Base-by-base conservation (phyloP, 805 yeast species). In the Nakazawaea ambrosiae region DNA sequence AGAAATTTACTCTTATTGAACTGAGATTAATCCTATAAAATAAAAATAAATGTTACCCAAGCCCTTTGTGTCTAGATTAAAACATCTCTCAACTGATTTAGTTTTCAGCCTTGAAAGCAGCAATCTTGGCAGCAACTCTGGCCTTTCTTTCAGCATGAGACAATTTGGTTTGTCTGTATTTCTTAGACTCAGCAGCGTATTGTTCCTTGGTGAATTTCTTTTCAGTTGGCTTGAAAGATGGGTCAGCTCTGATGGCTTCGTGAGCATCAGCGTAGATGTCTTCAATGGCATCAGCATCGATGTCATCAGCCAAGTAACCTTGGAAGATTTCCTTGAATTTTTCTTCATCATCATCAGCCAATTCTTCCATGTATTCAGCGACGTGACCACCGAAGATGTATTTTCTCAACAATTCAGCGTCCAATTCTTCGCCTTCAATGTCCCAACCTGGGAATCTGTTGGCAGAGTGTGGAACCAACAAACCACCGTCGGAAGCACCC, bases 401-500 rank as follows among this genome's bases (percentile, higher is more conserved):
- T 74, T 86, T 87, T 87, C 97, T 87, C 70, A 92, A 81, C 56
- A 79, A 70, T 66, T 92, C 98, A 60, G 96, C 87, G 66, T 92
- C 98, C 60, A 92, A 81, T 76, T 92, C 98, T 78, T 92, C 96
- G 60, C 82, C 63, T 78, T 92, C 98, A 61, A 90, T 86, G 72
- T 92, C 98, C 95, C 90, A 92, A 76, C 98, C 98, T 73, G 98
- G 98, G 96, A 89, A 92, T 83, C 98, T 89, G 81, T 89, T 89
- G 65, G 95, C 85, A 58, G 95, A 87, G 89, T 92, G 98, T 57
- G 98, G 98, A 65, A 92, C 77, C 89, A 84, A 87, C 62, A 92
- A 78, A 61, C 98, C 98, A 85, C 98, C 98, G 68, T 92, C 98
- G 50, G 97, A 90, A 63, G 98, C 98, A 84, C 98, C 98, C 83